Evolutionary conservation across 2,329 filamentous ascomycete species (phyloP).

Genomic region (Pseudogymnoascus sp.): DNA sequence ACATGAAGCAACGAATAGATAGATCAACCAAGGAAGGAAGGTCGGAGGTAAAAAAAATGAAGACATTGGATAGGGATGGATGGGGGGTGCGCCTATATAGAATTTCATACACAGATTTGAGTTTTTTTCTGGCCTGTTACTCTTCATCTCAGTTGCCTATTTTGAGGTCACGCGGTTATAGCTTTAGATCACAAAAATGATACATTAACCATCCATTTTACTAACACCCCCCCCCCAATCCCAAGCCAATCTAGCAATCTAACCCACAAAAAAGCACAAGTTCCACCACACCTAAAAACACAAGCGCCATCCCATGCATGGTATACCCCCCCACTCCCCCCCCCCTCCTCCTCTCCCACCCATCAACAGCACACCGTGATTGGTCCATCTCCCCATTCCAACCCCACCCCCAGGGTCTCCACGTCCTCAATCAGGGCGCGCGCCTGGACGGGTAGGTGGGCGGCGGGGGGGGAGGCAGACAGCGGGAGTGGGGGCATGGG

Average conservation of each 20-base stretch:
- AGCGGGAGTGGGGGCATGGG: neutral
- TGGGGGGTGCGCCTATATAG: no score
- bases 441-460: neutral
- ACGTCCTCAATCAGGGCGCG: neutral
- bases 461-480: no score
- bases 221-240: neutral
- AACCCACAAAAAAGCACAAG: neutral
- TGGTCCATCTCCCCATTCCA: neutral
- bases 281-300: neutral
- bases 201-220: neutral
- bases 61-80: no score
- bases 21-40: neutral
- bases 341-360: neutral
- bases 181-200: neutral
- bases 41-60: neutral
- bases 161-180: no score
- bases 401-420: neutral
- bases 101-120: no score
- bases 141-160: no score
- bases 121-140: no score
- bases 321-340: neutral
- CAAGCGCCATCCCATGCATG: neutral
- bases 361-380: neutral
- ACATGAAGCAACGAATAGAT: neutral
- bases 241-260: neutral